Base-by-base conservation (phyloP, 768 basidiomycete species). In the Arthromyces matolae region DNA sequence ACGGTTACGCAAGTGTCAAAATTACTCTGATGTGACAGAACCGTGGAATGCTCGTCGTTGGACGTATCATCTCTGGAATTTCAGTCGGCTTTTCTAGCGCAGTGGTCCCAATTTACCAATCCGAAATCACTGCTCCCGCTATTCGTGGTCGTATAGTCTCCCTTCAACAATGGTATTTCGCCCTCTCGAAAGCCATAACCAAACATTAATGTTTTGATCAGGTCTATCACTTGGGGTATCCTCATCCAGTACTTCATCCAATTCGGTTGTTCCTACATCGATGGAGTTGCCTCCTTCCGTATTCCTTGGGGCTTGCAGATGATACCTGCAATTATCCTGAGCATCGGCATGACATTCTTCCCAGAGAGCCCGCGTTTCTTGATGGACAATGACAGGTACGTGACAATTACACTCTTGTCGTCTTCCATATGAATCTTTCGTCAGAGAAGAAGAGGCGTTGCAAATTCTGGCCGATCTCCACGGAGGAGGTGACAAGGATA, bases 301-400 rank as follows among this genome's bases (percentile, higher is more conserved):
- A 83, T 89, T 54, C 87, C 86, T 8, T 87, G 85, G 85, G 83
- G 83, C 47, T 66, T 89, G 22, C 88, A 89, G 61, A 76, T 85
- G 71, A 87, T 91, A 43, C 87, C 87, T 19, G 89, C 84, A 6
- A 74, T 87, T 49, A 46, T 91, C 9, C 75, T 89, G 22, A 79
- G 78, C 39, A 19, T 77, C 7, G 84, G 86, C 36, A 88, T 90
- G 85, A 41, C 72, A 9, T 49, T 74, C 52, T 84, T 87, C 72
- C 85, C 83, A 0, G 83, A 84, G 56, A 80, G 77, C 37, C 86
- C 88, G 5, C 78, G 87, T 62, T 89, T 77, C 76, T 73, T 89
- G 33, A 66, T 86, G 45, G 85, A 89, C 57, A 71, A 80, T 40
- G 71, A 70, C 56, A 72, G 74, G 79, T 78, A 46, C 40, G 63